Evolutionary conservation across 1,284 basidiomycete species (phyloP).

Genomic region (Papiliotrema laurentii): DNA sequence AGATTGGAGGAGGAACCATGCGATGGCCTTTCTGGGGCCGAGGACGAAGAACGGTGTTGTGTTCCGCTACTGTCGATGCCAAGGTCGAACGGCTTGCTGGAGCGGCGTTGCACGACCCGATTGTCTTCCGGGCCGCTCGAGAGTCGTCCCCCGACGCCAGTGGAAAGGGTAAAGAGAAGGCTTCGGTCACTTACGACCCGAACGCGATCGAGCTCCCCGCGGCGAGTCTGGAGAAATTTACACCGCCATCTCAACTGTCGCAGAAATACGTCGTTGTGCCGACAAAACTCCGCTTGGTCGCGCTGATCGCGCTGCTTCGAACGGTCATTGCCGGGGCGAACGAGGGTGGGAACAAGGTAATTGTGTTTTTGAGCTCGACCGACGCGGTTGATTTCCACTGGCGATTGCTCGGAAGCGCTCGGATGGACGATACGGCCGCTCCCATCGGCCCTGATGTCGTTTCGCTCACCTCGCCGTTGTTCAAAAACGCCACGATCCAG

Average conservation of each 20-base stretch:
- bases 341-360: slow-evolving; percentile 56
- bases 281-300: slow-evolving; percentile 86
- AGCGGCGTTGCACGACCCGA: slow-evolving; percentile 59
- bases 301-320: slow-evolving; percentile 78
- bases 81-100: slow-evolving; percentile 92
- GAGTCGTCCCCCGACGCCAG: slow-evolving; percentile 15
- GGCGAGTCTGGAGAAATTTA: slow-evolving; percentile 60
- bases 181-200: slow-evolving; percentile 22
- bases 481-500: slow-evolving; percentile 77
- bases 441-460: slow-evolving; percentile 47
- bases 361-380: slow-evolving; percentile 95
- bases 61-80: slow-evolving; percentile 93
- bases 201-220: slow-evolving; percentile 14
- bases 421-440: slow-evolving; percentile 58
- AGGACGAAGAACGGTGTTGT: slow-evolving; percentile 76
- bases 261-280: slow-evolving; percentile 92
- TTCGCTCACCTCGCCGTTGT: slow-evolving; percentile 63
- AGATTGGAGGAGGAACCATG: slow-evolving; percentile 52
- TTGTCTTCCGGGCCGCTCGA: slow-evolving; percentile 46
- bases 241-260: slow-evolving; percentile 88
- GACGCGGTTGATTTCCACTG: slow-evolving; percentile 98
- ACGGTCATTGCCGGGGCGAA: slow-evolving; percentile 58
- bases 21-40: slow-evolving; percentile 63
- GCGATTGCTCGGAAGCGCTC: slow-evolving; percentile 72
- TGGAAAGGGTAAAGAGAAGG: slow-evolving; percentile 22